Evolutionary conservation across 2,329 filamentous ascomycete species (phyloP), one percentile per base, ranked within the genome.

Genomic region (Fusarium sp.): DNA sequence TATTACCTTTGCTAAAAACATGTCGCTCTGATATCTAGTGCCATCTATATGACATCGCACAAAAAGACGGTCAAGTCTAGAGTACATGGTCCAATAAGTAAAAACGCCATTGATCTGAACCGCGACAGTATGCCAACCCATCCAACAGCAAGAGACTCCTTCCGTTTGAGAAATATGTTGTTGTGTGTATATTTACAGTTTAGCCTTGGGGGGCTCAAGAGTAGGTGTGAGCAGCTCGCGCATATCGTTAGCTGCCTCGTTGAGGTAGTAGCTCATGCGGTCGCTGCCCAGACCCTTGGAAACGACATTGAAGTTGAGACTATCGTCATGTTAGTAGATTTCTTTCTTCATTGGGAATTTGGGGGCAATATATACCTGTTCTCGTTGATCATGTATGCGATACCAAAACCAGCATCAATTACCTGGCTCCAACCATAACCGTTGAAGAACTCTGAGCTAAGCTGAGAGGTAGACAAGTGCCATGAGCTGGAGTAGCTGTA

Each of bases 311-410:
- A 99, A 98, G 89, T 98, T 96, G 74, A 99, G 89, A 83, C 94
- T 97, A 79, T 72, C 69, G 62, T 26, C 18, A n/a, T 41, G 36
- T 79, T 63, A 77, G 70, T 41, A 32, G 14, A n/a, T 8, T 50
- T 18, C 26, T 24, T 36, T 30, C 17, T 50, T 56, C 12, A 10
- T 24, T 45, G 51, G 45, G 22, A 9, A 7, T 36, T 30, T n/a
- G 28, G 26, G 36, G 32, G 26, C 10, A 45, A 38, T 48, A 80
- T 86, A 83, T 81, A 94, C 92, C 91, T 95, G 84, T 98, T 97
- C 88, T 98, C 96, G 82, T 99, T 99, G 83, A 99, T 98, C 96
- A 99, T 99, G 83, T 99, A 99, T 44, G 96, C 96, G 81, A 99
- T 97, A 75, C 96, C 96, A 84, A 96, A 99, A 36, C 96, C 96